A percentile compares a stretch with the other conserved stretches of the same genome.
Evolutionary conservation across 345 rosid species (phyloP).

Genomic region (Rhizophora mangle): DNA sequence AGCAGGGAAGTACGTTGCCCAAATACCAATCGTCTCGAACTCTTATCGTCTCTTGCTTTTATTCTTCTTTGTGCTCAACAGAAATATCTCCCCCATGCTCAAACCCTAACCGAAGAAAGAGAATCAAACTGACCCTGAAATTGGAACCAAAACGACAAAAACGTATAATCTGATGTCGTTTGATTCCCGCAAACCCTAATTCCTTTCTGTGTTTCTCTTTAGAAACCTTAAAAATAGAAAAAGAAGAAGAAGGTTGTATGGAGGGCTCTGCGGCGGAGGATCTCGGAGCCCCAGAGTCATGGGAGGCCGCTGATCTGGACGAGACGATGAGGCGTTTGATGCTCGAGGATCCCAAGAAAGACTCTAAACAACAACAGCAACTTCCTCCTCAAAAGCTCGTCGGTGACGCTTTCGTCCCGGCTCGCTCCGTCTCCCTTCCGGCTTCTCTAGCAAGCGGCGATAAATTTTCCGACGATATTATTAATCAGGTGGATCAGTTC

Average conservation of each 20-base stretch:
- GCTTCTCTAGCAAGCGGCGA: slow-evolving; percentile 15
- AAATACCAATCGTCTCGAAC: too few relatives aligned
- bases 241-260: slow-evolving; percentile 17
- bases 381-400: neutral
- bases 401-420: neutral
- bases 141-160: too few relatives aligned
- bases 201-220: neutral
- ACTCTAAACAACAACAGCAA: slow-evolving; percentile 15
- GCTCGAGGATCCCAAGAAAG: slow-evolving; percentile 34
- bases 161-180: too few relatives aligned
- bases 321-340: slow-evolving; percentile 63
- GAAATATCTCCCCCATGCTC: too few relatives aligned
- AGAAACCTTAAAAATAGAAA: neutral
- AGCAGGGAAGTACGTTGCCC: too few relatives aligned
- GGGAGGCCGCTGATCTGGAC: slow-evolving; percentile 84
- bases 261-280: slow-evolving; percentile 72
- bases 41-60: too few relatives aligned
- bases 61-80: too few relatives aligned
- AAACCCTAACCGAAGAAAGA: too few relatives aligned
- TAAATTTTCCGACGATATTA: slow-evolving; percentile 35
- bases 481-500: slow-evolving; percentile 67
- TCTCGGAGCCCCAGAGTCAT: slow-evolving; percentile 74
- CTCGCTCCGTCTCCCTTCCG: slow-evolving; percentile 5
- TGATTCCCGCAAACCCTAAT: neutral
- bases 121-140: too few relatives aligned